Evolutionary conservation across 2,329 filamentous ascomycete genomes (phyloP).

Genomic region (Alternaria ethzedia): DNA sequence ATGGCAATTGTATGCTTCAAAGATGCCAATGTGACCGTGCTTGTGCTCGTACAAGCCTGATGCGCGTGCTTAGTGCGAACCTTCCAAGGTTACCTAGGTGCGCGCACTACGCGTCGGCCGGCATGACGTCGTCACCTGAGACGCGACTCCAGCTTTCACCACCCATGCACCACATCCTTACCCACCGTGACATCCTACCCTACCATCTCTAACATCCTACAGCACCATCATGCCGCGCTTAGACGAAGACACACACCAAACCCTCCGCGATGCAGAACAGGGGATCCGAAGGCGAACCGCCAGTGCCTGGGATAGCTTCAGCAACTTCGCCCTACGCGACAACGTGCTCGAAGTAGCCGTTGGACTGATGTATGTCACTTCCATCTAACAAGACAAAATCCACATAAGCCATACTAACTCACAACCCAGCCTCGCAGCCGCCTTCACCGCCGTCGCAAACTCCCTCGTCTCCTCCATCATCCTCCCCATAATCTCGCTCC

Average conservation of each 20-base stretch:
- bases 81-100: not conserved
- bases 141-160: not conserved
- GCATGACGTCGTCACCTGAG: slow-evolving; percentile 5
- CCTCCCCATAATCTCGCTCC: slow-evolving; percentile 71
- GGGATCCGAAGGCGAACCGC: slow-evolving; percentile 52
- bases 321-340: slow-evolving; percentile 75
- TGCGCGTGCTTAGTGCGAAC: not conserved
- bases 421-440: slow-evolving; percentile 65
- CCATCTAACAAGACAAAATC: no score
- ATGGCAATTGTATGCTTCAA: not conserved
- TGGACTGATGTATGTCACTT: slow-evolving; percentile 66
- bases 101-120: not conserved
- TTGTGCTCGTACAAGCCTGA: not conserved
- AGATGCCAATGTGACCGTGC: not conserved
- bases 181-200: not conserved
- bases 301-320: slow-evolving; percentile 67
- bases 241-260: slow-evolving; percentile 44
- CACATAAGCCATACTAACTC: not conserved
- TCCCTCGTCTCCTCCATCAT: slow-evolving; percentile 75
- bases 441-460: slow-evolving; percentile 74
- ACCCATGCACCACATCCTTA: not conserved
- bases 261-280: slow-evolving; percentile 58
- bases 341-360: slow-evolving; percentile 79
- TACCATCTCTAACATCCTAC: not conserved
- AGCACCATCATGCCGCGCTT: slow-evolving; percentile 35